Evolutionary conservation across 2,329 filamentous ascomycete genomes (phyloP), one percentile per base, ranked within the genome.

Genomic region (Neofusicoccum kwambonambiense): DNA sequence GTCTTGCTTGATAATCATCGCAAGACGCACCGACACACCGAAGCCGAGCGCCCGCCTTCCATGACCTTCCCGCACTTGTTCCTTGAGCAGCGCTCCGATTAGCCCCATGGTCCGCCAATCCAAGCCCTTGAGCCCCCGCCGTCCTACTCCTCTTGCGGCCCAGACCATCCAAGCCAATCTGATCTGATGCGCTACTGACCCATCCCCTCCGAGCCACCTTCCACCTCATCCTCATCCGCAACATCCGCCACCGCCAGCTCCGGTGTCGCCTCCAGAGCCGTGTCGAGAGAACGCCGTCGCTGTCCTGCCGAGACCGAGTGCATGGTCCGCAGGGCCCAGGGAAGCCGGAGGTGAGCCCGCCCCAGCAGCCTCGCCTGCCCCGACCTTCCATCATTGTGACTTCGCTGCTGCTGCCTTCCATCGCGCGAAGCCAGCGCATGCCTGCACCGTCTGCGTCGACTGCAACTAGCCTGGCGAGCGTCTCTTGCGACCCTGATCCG

Each of bases 111-210:
- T 62, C 58, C 45, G 44, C 62, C 62, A 64, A 64, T 64, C 58
- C 45, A 17, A 62, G 9, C 58, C 35, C 15, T 39, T 11, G 15
- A 47, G 45, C 37, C 56, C 56, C 56, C 41, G 42, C 22, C 56
- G 62, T 19, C 22, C 52, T 64, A 64, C 52, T 58, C 62, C 62
- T 64, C 62, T 50, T 64, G 42, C 39, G 62, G 52, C 52, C 52
- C 62, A 64, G 62, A 64, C 44, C 62, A 64, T 44, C 52, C 62
- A 64, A 52, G 58, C 37, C 62, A 64, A 50, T 64, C 62, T 58
- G 62, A 64, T 64, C 62, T 64, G 62, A 64, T 58, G 51, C 62
- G 61, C 51, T 45, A 47, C 56, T 47, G 54, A 60, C 56, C 62
- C 52, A 57, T 54, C 51, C 62, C 62, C 52, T 57, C 51, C 42